Evolutionary conservation across 352 stramenopile genomes (phyloP).

Genomic region (Globisporangium paroecandrum): DNA sequence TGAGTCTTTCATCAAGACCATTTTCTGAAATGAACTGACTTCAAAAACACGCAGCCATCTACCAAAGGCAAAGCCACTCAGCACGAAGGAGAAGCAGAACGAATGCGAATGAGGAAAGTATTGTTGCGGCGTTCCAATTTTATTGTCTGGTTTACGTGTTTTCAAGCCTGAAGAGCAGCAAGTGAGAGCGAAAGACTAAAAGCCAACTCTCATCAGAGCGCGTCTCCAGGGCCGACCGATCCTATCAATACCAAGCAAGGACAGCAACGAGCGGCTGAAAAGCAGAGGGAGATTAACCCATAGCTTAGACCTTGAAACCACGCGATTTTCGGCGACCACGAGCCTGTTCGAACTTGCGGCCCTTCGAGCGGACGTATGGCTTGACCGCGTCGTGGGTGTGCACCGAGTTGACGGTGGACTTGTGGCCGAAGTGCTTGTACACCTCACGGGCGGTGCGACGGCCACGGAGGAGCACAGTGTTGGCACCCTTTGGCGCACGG

Average conservation of each 20-base stretch:
- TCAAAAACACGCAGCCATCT: too few relatives aligned
- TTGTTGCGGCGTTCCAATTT: conserved; percentile 83
- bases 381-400: conserved; percentile 99
- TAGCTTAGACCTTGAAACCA: conserved; percentile 99
- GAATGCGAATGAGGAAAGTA: conserved; percentile 18
- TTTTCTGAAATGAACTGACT: too few relatives aligned
- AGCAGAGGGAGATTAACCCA: conserved; percentile 7
- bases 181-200: not conserved
- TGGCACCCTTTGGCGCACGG: conserved; percentile 94
- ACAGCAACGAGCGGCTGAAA: conserved; percentile 7
- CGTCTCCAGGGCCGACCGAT: not conserved
- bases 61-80: not conserved
- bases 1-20: too few relatives aligned
- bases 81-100: not conserved
- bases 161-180: conserved; percentile 16
- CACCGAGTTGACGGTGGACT: conserved; percentile 95
- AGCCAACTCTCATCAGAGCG: conserved; percentile 8
- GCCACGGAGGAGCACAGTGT: conserved; percentile 98
- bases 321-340: conserved; percentile 98
- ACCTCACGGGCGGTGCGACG: conserved; percentile 96
- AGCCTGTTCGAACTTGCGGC: conserved; percentile 99
- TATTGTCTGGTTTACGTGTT: conserved; percentile 51
- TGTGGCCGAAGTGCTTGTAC: conserved; percentile 98
- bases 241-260: conserved; percentile 9
- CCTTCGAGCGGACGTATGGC: conserved; percentile 98